Evolutionary conservation across 208 protist species (phyloP).

Genomic region (Acanthamoeba culbertsoni): DNA sequence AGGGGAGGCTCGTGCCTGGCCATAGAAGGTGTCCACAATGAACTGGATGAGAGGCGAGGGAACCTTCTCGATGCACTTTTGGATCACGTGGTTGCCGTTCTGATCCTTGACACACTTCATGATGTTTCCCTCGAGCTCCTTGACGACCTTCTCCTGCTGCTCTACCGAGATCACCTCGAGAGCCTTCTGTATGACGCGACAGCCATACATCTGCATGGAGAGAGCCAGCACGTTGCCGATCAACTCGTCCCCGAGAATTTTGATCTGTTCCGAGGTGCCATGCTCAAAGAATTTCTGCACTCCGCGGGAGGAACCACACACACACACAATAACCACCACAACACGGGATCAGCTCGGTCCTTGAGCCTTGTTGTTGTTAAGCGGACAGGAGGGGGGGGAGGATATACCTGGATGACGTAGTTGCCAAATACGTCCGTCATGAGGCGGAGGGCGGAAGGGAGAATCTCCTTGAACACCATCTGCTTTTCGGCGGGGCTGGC

Average conservation of each 20-base stretch:
- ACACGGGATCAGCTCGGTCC: constrained; percentile 78
- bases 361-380: not conserved
- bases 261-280: constrained; percentile 81
- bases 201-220: constrained; percentile 96
- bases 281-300: constrained; percentile 98
- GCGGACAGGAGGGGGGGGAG: not conserved
- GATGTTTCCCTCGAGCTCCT: constrained; percentile 94
- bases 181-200: constrained; percentile 96
- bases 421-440: constrained; percentile 98
- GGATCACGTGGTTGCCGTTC: constrained; percentile 99
- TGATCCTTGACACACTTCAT: constrained; percentile 97
- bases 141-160: constrained; percentile 78
- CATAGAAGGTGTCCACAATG: constrained; percentile 95
- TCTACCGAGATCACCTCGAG: constrained; percentile 85
- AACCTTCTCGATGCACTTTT: constrained; percentile 98
- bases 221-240: constrained; percentile 92
- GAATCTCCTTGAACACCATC: constrained; percentile 92
- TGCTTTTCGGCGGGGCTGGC: constrained; percentile 87
- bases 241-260: constrained; percentile 80
- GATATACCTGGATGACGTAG: constrained; percentile 90
- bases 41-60: constrained; percentile 91
- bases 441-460: constrained; percentile 88
- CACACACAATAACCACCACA: constrained; percentile 84
- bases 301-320: not conserved
- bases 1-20: constrained; percentile 82